Evolutionary conservation across 2,329 filamentous ascomycete genomes (phyloP), one percentile per base, ranked within the genome.

Genomic region (Chlorencoelia australis): DNA sequence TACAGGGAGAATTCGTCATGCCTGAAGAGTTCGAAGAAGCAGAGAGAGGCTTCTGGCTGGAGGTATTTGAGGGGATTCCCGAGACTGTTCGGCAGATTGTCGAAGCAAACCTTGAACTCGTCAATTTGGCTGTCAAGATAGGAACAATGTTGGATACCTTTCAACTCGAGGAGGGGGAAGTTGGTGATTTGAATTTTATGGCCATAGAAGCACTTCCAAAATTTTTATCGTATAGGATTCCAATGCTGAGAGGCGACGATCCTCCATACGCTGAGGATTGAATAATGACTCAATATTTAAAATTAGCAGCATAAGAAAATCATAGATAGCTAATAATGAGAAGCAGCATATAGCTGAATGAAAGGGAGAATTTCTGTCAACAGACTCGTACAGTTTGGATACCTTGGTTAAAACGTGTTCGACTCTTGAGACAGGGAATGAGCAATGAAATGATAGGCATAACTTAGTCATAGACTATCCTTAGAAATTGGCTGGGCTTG

Each of bases 1-100:
- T 18, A 18, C 18, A 28, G 16, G 13, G 30, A 4, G 19, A 26
- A n/a, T 34, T 41, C 20, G 22, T n/a, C 17, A 29, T 35, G 25
- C 25, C 17, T 8, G 9, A 18, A 20, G 33, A 20, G 16, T 35
- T 28, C 15, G 35, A 38, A 13, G 17, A 38, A 7, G 7, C 22
- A 22, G 29, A 32, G 21, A 7, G 21, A 11, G 21, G 21, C 21
- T 24, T 24, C 11, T 24, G 21, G 40, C 13, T 7, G 18, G 33
- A 30, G 13, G 22, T 40, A 26, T 27, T 36, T 19, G 20, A 37
- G 10, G 27, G 30, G 30, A 18, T 28, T 7, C 38, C 33, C 4
- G 10, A n/a, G 18, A 20, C 36, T 6, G 17, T 37, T 26, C 33
- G 27, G 9, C 4, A 32, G 17, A 14, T 21, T 16, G 13, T 40